These are phyloP conservation scores for Dendrocalamus latiflorus DNA, from an alignment of 202 grass and related monocot species.

Conservation along the genomic window DNA sequence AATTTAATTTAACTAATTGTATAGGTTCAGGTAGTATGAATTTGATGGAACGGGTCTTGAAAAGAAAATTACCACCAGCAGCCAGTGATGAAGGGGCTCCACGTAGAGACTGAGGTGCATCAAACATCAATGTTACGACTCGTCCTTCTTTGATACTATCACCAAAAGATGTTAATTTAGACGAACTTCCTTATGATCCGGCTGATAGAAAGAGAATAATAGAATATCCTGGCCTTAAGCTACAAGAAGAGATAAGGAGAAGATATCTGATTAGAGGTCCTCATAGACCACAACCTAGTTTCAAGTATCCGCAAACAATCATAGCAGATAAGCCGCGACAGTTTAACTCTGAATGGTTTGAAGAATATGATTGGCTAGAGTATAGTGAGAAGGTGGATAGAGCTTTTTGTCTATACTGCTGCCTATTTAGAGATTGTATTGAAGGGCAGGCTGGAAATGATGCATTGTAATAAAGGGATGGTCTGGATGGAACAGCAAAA, in stretches of 20 bases:
- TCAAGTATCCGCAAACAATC: neutral
- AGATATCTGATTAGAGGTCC: neutral
- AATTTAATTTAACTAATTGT: no score
- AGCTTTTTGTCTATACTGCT: neutral
- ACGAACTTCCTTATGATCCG: neutral
- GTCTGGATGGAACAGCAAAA: no score
- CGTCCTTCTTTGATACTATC: neutral
- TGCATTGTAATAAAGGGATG: no score
- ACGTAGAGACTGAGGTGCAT: neutral
- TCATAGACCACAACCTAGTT: neutral
- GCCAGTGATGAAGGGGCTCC: neutral
- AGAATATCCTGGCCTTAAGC: neutral
- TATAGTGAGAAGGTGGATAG: neutral
- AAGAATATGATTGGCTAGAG: neutral
- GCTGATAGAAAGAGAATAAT: neutral
- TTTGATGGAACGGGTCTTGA: no score
- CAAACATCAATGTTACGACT: neutral
- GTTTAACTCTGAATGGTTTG: neutral
- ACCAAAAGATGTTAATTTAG: neutral
- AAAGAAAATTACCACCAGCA: no score
- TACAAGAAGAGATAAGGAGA: neutral
- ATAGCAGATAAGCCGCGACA: rapidly evolving
- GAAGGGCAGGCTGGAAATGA: neutral
- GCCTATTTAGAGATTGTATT: neutral
- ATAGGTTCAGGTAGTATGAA: no score